These are phyloP conservation scores for Fusarium azukiicola DNA, from an alignment of 2,329 filamentous ascomycete species.

Conservation along the genomic window DNA sequence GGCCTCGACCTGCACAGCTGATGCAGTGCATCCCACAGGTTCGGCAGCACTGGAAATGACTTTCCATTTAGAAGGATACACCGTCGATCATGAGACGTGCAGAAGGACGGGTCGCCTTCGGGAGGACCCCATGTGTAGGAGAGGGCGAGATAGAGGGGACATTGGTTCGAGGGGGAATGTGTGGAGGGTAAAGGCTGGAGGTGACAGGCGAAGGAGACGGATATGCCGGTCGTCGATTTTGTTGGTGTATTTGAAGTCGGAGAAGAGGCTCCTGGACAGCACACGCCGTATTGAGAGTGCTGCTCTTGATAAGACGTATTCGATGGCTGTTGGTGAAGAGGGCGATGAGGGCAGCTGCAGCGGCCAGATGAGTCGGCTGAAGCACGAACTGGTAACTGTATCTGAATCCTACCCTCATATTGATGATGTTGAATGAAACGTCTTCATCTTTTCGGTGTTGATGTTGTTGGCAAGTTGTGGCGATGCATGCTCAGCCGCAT, in stretches of 20 bases:
- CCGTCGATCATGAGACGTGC: conserved; percentile 11
- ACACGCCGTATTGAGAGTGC: not conserved
- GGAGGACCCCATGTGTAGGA: conserved; percentile 53
- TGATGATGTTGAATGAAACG: not conserved
- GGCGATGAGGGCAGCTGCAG: conserved; percentile 15
- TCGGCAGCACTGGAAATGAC: conserved; percentile 41
- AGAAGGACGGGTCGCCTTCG: not conserved
- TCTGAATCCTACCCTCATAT: conserved; percentile 21
- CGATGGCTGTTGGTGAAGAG: not conserved
- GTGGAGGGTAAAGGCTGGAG: conserved; percentile 39
- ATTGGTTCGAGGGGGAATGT: conserved; percentile 40
- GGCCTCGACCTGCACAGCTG: conserved; percentile 37
- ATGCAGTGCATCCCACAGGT: conserved; percentile 40
- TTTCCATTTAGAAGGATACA: conserved; percentile 38
- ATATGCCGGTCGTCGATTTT: conserved; percentile 35
- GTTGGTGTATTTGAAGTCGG: conserved; percentile 38
- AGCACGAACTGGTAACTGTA: not conserved
- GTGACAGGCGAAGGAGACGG: conserved; percentile 42
- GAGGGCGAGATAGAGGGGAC: conserved; percentile 48
- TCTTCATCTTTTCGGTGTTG: conserved; percentile 4
- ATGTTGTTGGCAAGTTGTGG: not conserved
- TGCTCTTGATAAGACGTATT: conserved; percentile 8
- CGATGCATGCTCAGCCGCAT: conserved; percentile 15
- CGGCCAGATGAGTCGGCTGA: conserved; percentile 11
- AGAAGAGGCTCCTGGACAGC: not conserved